Base-by-base conservation (phyloP, 192 early-diverging fungal genomes). In the Coemansia sp. region DNA sequence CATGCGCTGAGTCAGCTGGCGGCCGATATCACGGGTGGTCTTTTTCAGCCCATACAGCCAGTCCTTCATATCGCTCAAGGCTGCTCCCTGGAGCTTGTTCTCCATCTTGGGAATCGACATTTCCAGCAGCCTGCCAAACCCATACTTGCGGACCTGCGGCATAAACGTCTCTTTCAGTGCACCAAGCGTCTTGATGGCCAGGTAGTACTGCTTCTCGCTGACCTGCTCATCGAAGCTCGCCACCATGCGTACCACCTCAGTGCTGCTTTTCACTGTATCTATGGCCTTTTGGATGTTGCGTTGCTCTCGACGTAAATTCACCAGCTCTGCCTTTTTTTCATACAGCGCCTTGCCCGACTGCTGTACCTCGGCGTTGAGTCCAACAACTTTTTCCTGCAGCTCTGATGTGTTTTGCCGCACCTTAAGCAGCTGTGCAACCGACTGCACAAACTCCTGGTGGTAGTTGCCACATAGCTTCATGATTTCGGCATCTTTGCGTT, bases 391-490 rank as follows among this genome's bases (percentile, higher is more conserved):
- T 55, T 84, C 79, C 57, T 93, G 93, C 38, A 97, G 79, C 42
- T 86, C 82, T 0, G 86, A 83, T 0, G 97, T 90, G 38, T 88
- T 92, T 60, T 88, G 83, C 18, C 95, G 83, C 15, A 99, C 94
- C 79, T 96, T 94, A 42, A 99, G 81, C 23, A 99, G 83, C 61
- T 97, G 92, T 47, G 95, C 95, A 5, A 99, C 92, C 0, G 91
- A 89, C 59, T 94, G 68, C n/a, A 78, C 66, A 53, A 73, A 76
- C 54, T 69, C 94, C 81, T 97, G 90, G 70, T 96, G 96, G 70
- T 99, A 90, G 68, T 86, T 84, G 63, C 89, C 91, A 76, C 97
- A 99, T 81, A 99, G 91, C 52, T 90, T 86, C 80, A 97, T 94
- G 56, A 99, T 99, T 71, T 99, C 97, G 28, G 83, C 81, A 58